Percentiles rank a stretch among this genome's conserved stretches.
Evolutionary conservation across 2,329 filamentous ascomycete genomes (phyloP).

Genomic region (Didymella segeticola): DNA sequence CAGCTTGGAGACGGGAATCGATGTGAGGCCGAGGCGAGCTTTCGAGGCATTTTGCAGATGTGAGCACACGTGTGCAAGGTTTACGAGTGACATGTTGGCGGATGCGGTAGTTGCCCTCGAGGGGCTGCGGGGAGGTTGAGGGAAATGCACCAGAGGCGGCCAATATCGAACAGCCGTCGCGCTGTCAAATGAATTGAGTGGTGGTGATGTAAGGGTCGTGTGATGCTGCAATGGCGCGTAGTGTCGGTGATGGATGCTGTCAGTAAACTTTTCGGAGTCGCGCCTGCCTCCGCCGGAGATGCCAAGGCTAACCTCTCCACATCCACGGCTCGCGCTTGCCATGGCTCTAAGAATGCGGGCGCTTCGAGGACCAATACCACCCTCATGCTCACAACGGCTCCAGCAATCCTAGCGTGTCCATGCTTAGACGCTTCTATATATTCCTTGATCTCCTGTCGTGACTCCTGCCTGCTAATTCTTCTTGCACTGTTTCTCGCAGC

Average conservation of each 20-base stretch:
- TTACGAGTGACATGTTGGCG: constrained; percentile 71
- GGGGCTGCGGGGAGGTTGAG: constrained; percentile 28
- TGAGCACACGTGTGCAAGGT: constrained; percentile 82
- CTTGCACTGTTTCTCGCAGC: not conserved
- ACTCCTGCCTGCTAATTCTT: constrained; percentile 23
- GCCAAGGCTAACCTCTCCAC: constrained; percentile 1
- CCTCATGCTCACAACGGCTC: constrained; percentile 10
- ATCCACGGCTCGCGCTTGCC: constrained; percentile 18
- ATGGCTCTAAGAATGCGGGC: constrained; percentile 35
- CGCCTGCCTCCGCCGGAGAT: constrained; percentile 19
- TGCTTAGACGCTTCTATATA: constrained; percentile 27
- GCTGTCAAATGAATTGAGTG: not conserved
- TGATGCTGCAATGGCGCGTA: constrained; percentile 33
- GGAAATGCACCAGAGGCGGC: not conserved
- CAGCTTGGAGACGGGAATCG: constrained; percentile 79
- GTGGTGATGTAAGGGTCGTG: constrained; percentile 15
- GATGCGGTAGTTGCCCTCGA: constrained; percentile 33
- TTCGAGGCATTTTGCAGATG: constrained; percentile 89
- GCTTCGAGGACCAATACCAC: constrained; percentile 37
- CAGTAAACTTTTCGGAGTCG: constrained; percentile 42
- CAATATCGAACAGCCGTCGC: not conserved
- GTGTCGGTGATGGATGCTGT: constrained; percentile 24
- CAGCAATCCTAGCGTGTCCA: constrained; percentile 17
- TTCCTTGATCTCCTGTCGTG: constrained; percentile 19
- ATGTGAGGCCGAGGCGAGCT: constrained; percentile 84